Evolutionary conservation across 2,329 filamentous ascomycete species (phyloP), one percentile per base, ranked within the genome.

Genomic region (Clonostachys rhizophaga): DNA sequence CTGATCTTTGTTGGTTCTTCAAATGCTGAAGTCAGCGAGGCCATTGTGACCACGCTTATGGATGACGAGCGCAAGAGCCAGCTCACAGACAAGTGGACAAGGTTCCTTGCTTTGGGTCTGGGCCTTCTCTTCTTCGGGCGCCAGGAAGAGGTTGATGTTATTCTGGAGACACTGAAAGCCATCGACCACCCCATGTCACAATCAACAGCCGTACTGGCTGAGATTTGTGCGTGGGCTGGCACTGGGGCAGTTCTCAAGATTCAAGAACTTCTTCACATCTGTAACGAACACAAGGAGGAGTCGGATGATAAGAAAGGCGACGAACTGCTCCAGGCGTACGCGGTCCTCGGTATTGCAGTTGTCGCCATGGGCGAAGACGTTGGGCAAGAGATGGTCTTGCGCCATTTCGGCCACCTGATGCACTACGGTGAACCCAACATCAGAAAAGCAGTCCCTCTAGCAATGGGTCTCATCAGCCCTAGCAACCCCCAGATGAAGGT

Each of bases 401-500:
- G 94, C 49, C 94, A 96, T 62, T 97, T 99, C 59, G 94, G 91
- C 44, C 94, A 99, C 66, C 78, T 99, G 50, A 99, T 99, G 94
- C 94, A 99, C 72, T 99, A 99, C 61, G 94, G 95, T 53, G 92
- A 96, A 67, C 80, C 91, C 62, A 97, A 99, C 65, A 99, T 99
- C 58, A 87, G 94, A 52, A 94, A 94, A 63, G 92, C 91, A 17
- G 94, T 99, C 33, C 94, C 94, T 35, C 78, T 99, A 47, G 94
- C 94, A 24, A 95, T 99, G 90, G 95, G 91, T 60, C 79, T 99
- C 47, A 86, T 99, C 62, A 96, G 89, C 70, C 90, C 95, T 12
- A 96, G 91, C 72, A 99, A 99, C 72, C 94, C 94, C 11, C 95
- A 99, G 67, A 99, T 99, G 92, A 99, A 97, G 78, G 89, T 99